phyloP scores from a whole-genome alignment of 441 rosid species.

The Lepidium campestre region DNA sequence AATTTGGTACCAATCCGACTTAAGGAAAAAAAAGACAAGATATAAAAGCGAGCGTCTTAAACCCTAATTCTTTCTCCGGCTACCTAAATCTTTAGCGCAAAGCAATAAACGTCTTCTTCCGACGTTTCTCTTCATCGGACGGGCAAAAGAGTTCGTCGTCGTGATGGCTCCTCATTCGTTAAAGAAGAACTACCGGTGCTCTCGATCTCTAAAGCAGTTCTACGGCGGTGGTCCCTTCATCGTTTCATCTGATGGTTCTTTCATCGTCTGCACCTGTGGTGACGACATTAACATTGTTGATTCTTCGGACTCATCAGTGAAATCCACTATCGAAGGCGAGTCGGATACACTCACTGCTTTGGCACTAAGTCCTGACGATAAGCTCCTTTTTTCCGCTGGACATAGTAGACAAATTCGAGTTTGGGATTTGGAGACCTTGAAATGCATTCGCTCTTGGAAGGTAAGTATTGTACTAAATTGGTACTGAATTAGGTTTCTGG shows the following conservation, averaged over 20 bases:
- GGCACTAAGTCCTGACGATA: constrained; percentile 74
- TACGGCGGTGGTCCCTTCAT: constrained; percentile 80
- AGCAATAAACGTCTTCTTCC: constrained; percentile 7
- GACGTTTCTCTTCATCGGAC: constrained; percentile 14
- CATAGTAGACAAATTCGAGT: constrained; percentile 86
- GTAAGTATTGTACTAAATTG: constrained; percentile 11
- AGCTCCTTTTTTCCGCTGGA: constrained; percentile 77
- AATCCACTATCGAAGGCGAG: constrained; percentile 63
- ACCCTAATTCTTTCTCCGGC: constrained; percentile 25
- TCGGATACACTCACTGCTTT: constrained; percentile 68
- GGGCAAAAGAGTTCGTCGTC: not conserved
- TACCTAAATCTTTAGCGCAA: constrained; percentile 10
- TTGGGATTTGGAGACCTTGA: constrained; percentile 75
- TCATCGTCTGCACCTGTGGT: constrained; percentile 72
- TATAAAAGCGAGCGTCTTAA: constrained; percentile 20
- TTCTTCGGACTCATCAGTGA: constrained; percentile 46
- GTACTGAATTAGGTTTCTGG: not conserved
- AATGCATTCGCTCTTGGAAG: constrained; percentile 89
- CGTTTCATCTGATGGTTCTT: constrained; percentile 74
- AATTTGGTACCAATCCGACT: not conserved
- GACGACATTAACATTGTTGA: constrained; percentile 73
- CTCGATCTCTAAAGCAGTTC: constrained; percentile 70
- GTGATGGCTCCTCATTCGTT: constrained; percentile 46
- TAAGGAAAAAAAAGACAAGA: not conserved
- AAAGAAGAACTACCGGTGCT: constrained; percentile 70